These are phyloP conservation scores for Darksidea phi DNA, from an alignment of 495 filamentous ascomycete species.

Conservation along the genomic window DNA sequence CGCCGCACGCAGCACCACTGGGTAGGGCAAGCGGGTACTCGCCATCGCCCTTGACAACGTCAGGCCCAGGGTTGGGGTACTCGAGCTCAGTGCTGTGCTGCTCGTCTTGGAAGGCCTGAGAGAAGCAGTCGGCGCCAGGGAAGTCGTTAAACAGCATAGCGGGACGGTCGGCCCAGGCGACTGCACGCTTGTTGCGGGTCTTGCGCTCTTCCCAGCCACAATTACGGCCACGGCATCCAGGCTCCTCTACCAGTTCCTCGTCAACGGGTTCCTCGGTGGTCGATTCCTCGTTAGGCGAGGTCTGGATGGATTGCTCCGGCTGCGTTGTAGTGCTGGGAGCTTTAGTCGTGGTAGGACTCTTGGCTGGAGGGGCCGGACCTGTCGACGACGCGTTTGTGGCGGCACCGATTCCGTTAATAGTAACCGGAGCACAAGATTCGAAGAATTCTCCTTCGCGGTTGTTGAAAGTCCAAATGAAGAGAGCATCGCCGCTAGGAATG, in stretches of 20 bases:
- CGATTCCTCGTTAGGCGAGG: too few species aligned
- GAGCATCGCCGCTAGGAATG: slow-evolving; percentile 35
- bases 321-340: background rate
- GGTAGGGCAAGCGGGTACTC: slow-evolving; percentile 37
- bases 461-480: slow-evolving; percentile 46
- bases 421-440: slow-evolving; percentile 39
- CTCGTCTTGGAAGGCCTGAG: background rate
- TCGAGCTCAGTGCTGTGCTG: slow-evolving; percentile 34
- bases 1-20: background rate
- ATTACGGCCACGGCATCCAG: too few species aligned
- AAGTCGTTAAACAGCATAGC: slow-evolving; percentile 24
- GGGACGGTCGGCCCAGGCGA: slow-evolving; percentile 14
- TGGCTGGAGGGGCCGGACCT: background rate
- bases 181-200: slow-evolving; percentile 5
- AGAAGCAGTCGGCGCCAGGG: slow-evolving; percentile 5
- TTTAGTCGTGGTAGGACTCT: background rate
- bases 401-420: slow-evolving; percentile 24
- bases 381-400: slow-evolving; percentile 1
- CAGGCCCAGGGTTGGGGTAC: slow-evolving; percentile 43
- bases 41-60: slow-evolving; percentile 43
- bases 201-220: slow-evolving; percentile 2
- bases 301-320: too few species aligned
- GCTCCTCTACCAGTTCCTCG: too few species aligned
- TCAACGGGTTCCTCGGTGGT: too few species aligned
- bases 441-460: slow-evolving; percentile 46